Evolutionary conservation across 495 filamentous ascomycete genomes (phyloP).

Genomic region (Hypoxylon subgilvum): DNA sequence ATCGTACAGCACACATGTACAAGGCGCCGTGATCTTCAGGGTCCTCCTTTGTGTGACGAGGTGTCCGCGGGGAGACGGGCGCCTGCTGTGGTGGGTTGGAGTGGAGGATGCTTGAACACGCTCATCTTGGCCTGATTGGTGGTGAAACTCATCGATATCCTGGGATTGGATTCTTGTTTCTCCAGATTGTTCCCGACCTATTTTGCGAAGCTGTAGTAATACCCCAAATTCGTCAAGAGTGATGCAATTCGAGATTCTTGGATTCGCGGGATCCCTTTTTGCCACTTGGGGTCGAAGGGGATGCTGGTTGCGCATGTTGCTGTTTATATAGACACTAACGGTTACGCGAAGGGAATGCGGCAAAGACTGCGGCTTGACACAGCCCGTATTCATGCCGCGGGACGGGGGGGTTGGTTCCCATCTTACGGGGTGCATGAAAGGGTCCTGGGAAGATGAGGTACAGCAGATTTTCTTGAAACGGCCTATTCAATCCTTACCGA

Average conservation of each 20-base stretch:
- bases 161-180: constrained; percentile 20
- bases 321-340: constrained; percentile 33
- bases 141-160: constrained; percentile 18
- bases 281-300: constrained; percentile 27
- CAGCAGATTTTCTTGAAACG: constrained; percentile 33
- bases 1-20: constrained; percentile 40
- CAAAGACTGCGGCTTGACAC: too few species aligned
- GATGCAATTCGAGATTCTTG: constrained; percentile 33
- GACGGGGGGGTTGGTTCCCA: constrained; percentile 8
- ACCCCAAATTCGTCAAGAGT: constrained; percentile 27
- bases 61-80: constrained; percentile 35
- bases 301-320: constrained; percentile 27
- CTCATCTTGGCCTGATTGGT: constrained; percentile 28
- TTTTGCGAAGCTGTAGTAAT: constrained; percentile 24
- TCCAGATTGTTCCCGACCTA: constrained; percentile 28
- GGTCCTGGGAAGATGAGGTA: constrained; percentile 11
- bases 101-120: constrained; percentile 14
- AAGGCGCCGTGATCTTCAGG: constrained; percentile 38
- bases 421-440: constrained; percentile 9
- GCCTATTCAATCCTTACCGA: too few species aligned
- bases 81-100: constrained; percentile 19
- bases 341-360: constrained; percentile 26
- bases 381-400: constrained; percentile 28
- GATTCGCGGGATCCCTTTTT: constrained; percentile 21
- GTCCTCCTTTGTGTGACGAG: constrained; percentile 35